A percentile compares a stretch with the other conserved stretches of the same genome.
phyloP scores from a whole-genome alignment of 1,284 basidiomycete species.

The Ganoderma lingzhi region DNA sequence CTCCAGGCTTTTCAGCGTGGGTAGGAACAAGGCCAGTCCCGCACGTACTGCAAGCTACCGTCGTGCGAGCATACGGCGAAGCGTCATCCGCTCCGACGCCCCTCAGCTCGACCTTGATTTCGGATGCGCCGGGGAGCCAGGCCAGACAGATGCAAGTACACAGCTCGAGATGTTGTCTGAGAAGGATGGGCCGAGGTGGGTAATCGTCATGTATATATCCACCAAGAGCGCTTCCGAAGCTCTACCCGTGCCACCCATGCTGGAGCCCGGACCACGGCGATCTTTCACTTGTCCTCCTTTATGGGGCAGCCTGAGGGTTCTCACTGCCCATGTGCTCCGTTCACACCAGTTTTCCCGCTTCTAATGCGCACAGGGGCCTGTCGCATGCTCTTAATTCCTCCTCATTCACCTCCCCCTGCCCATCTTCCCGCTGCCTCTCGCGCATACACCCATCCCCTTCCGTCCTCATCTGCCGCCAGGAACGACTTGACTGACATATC shows the following conservation, averaged over 20 bases:
- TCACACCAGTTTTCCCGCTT: constrained; percentile 19
- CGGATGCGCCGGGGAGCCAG: constrained; percentile 6
- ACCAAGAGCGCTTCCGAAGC: constrained; percentile 5
- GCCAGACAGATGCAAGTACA: background rate
- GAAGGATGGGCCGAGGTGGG: constrained; percentile 16
- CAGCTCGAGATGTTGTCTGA: constrained; percentile 7
- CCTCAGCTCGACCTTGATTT: constrained; percentile 17
- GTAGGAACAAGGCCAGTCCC: constrained; percentile 26
- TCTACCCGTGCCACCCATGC: background rate
- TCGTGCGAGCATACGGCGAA: constrained; percentile 23
- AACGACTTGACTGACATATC: constrained; percentile 1
- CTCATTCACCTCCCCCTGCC: constrained; percentile 5
- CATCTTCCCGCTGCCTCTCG: constrained; percentile 15
- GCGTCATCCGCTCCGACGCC: constrained; percentile 20
- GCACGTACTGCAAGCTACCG: constrained; percentile 25
- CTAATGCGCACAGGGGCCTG: constrained; percentile 8
- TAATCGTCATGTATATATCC: constrained; percentile 1
- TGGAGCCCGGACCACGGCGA: background rate
- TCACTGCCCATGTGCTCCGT: constrained; percentile 23
- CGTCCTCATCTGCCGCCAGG: background rate
- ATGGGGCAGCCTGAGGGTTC: background rate
- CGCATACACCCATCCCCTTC: constrained; percentile 1
- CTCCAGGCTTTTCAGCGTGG: constrained; percentile 24
- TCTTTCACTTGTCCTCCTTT: constrained; percentile 9
- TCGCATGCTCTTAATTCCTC: constrained; percentile 3